Evolutionary conservation across 176 grass and related monocot genomes (phyloP), one percentile per base, ranked within the genome.

Genomic region (Rhynchospora tenuis): DNA sequence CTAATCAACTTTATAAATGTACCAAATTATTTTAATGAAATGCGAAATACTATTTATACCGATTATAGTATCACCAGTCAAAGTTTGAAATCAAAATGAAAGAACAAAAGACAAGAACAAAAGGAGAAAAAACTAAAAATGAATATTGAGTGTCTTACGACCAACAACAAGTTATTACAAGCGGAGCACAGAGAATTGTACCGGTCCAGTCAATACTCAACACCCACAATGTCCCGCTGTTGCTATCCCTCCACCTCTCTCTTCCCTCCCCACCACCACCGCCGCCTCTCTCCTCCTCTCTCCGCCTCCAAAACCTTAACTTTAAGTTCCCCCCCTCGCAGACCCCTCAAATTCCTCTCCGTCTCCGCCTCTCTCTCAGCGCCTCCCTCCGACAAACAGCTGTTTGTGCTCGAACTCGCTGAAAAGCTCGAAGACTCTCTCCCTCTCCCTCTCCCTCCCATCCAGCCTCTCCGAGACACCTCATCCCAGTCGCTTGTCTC

Each of bases 371-470:
- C 71, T 38, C 88, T 66, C 10, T 77, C 73, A 15, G 19, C 76
- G 48, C 13, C 79, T 65, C 83, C 64, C 9, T 79, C 83, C 80
- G 61, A 86, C 16, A 86, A 84, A 42, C 84, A 90, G 54, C 88
- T 84, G 46, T 86, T 90, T 44, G 88, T 90, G 63, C 84, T 90
- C 51, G 88, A 90, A 82, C 86, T 90, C 72, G 88, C 88, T 26
- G 88, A 90, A 59, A 90, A 90, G 84, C 63, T 90, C 19, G 88
- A 90, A 59, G 88, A 90, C 71, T 81, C 88, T 13, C 80, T 90
- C 84, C 66, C 84, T 29, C 83, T 66, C 64, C 65, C 87, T 15
- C 44, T 75, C 9, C 57, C 87, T 59, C 88, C 79, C 48, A 79
- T 89, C 61, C 88, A 79, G 65, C 60, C 56, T 3, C 68, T 89